phyloP scores from a whole-genome alignment of 108 stramenopile genomes.

The Cyclotella choctawhatcheeana region DNA sequence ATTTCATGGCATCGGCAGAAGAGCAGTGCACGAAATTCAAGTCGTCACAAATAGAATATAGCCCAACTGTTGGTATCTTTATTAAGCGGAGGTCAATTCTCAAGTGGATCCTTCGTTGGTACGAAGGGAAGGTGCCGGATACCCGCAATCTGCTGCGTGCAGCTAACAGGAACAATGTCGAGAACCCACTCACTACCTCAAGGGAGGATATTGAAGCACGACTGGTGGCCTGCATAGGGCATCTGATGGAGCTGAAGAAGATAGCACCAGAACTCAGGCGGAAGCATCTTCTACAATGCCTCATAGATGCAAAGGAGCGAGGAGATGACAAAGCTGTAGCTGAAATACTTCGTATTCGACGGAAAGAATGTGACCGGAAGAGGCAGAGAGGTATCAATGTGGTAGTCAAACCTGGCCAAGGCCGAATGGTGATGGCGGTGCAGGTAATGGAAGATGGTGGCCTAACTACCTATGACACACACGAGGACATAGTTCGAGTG shows the following conservation, averaged over 20 bases:
- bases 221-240: background rate
- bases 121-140: conserved; percentile 17
- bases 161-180: background rate
- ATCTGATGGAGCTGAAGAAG: background rate
- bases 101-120: background rate
- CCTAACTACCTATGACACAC: background rate
- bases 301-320: background rate
- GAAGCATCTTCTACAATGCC: background rate
- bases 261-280: background rate
- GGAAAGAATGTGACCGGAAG: background rate
- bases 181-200: background rate
- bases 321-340: background rate
- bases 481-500: background rate
- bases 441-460: background rate
- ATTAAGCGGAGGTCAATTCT: background rate
- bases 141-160: conserved; percentile 3
- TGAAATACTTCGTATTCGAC: background rate
- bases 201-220: background rate
- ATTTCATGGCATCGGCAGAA: conserved; percentile 7
- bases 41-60: background rate
- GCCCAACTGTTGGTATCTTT: background rate
- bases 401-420: background rate
- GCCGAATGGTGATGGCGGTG: background rate
- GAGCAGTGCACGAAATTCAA: background rate
- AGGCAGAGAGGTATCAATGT: background rate